Conservation (phyloP, 306 rosid species). For the Parietaria judaica region DNA sequence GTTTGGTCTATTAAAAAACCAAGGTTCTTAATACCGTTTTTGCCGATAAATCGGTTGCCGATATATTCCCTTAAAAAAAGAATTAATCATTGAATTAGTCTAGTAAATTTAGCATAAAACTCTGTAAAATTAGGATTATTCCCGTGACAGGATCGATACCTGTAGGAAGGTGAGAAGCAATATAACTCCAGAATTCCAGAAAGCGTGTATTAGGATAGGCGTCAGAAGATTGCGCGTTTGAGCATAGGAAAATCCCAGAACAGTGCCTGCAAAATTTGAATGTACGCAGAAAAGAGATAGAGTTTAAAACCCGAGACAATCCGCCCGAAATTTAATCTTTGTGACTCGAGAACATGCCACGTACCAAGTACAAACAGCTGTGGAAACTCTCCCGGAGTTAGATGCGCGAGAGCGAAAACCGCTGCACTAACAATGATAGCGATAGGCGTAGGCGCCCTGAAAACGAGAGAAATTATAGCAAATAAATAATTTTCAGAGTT, state of each 20-base stretch:
- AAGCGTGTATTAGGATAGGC: conserved; percentile 89
- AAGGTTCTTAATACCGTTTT: no score
- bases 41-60: no score
- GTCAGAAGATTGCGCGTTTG: conserved; percentile 94
- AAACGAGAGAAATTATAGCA: neutral
- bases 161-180: conserved; percentile 79
- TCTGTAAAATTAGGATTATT: neutral
- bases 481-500: neutral
- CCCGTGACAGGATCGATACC: conserved; percentile 28
- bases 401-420: conserved; percentile 90
- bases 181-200: conserved; percentile 96
- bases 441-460: conserved; percentile 91
- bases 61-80: no score
- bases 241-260: conserved; percentile 88
- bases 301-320: conserved; percentile 1
- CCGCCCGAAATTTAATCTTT: conserved; percentile 7
- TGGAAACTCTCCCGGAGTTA: conserved; percentile 95
- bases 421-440: conserved; percentile 73
- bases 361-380: conserved; percentile 90
- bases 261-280: conserved; percentile 45
- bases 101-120: neutral
- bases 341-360: neutral
- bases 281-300: neutral
- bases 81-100: no score
- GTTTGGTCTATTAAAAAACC: no score